phyloP scores from a whole-genome alignment of 306 rosid species.

The Cucurbita moschata region DNA sequence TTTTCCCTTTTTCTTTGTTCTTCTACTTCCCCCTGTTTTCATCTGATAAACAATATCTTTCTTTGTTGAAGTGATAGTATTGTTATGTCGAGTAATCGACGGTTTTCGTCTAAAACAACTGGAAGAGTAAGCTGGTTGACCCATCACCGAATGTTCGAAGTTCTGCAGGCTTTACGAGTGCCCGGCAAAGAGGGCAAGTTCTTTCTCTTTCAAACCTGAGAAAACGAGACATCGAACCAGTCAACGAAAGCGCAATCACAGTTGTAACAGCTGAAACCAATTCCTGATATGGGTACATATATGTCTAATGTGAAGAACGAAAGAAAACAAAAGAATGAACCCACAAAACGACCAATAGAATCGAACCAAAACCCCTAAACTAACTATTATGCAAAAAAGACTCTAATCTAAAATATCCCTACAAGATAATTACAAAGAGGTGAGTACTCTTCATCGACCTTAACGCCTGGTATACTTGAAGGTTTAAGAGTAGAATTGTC shows the following conservation, averaged over 20 bases:
- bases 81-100: background rate
- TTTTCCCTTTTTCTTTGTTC: background rate
- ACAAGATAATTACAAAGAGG: too few relatives aligned
- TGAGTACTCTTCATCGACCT: background rate
- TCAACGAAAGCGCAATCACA: background rate
- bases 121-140: conserved; percentile 69
- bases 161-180: conserved; percentile 59
- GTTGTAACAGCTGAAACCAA: background rate
- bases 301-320: background rate
- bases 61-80: background rate
- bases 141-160: conserved; percentile 74
- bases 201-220: conserved; percentile 92
- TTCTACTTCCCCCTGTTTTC: background rate
- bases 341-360: background rate
- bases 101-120: conserved; percentile 29
- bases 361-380: background rate
- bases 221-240: conserved; percentile 1
- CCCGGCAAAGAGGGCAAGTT: conserved; percentile 87
- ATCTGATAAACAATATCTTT: too few relatives aligned
- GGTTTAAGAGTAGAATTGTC: too few relatives aligned
- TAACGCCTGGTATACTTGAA: too few relatives aligned
- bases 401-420: background rate
- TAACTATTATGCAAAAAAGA: too few relatives aligned
- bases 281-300: background rate
- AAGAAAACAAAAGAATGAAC: too few relatives aligned